Evolutionary conservation across 208 protist genomes (phyloP).

Genomic region (Acanthamoeba lenticulata): DNA sequence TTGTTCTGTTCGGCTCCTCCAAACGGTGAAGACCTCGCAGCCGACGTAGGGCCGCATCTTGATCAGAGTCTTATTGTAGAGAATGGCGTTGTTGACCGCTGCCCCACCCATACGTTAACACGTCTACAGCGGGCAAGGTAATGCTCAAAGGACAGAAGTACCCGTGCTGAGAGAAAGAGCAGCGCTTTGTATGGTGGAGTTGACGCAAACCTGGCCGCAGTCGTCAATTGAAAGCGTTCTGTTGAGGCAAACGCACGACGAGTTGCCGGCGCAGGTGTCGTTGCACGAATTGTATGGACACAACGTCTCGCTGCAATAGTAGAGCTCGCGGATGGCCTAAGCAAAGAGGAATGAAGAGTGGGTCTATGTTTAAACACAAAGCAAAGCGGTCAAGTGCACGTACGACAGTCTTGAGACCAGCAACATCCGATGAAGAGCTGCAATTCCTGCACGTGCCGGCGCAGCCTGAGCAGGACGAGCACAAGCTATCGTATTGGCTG

Average conservation of each 20-base stretch:
- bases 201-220: background rate
- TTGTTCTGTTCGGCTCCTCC: background rate
- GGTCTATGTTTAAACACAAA: too few species aligned
- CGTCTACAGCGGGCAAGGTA: too few species aligned
- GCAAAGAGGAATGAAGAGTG: too few species aligned
- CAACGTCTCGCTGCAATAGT: background rate
- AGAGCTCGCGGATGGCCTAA: background rate
- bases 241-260: background rate
- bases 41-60: background rate
- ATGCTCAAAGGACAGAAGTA: background rate
- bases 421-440: background rate
- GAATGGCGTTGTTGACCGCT: background rate
- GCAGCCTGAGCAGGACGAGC: background rate
- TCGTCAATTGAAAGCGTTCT: background rate
- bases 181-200: background rate
- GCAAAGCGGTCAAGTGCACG: too few species aligned
- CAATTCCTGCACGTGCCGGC: background rate
- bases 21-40: background rate
- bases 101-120: background rate
- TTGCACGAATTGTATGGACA: background rate
- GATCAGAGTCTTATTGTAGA: background rate
- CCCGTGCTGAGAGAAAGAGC: background rate
- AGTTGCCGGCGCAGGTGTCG: background rate
- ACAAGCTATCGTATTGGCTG: background rate
- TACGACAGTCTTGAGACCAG: too few species aligned